Percentiles rank a stretch among this genome's conserved stretches.
phyloP scores from a whole-genome alignment of 2,329 filamentous ascomycete species.

The Fusarium kyushuense region DNA sequence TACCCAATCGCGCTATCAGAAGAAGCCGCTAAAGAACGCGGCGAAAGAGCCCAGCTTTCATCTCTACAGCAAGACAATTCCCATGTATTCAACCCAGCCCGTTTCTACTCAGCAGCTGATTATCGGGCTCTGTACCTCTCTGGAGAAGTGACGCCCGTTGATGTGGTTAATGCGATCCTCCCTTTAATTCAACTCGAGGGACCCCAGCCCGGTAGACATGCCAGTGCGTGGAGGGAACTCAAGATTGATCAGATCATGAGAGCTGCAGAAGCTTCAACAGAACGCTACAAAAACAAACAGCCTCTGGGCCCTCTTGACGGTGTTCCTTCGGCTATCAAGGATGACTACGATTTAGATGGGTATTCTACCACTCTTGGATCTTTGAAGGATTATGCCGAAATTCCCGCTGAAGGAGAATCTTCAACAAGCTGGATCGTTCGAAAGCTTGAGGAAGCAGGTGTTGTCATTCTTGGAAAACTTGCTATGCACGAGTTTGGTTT shows the following conservation, averaged over 20 bases:
- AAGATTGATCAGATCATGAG: conserved; percentile 56
- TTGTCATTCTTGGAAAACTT: conserved; percentile 76
- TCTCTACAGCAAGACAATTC: background rate
- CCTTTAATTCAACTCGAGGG: conserved; percentile 59
- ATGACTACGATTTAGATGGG: conserved; percentile 80
- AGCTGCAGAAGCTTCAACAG: conserved; percentile 59
- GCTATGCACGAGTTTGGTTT: conserved; percentile 83
- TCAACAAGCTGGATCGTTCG: conserved; percentile 76
- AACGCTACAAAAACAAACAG: conserved; percentile 64
- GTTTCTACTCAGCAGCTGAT: conserved; percentile 57
- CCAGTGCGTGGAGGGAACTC: conserved; percentile 59
- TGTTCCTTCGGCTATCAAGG: conserved; percentile 79
- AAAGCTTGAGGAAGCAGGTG: conserved; percentile 77
- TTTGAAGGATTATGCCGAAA: conserved; percentile 68
- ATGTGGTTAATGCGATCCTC: conserved; percentile 60
- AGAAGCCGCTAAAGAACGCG: conserved; percentile 53
- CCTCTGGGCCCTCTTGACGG: conserved; percentile 76
- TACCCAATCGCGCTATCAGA: conserved; percentile 58
- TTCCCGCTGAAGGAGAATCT: conserved; percentile 52
- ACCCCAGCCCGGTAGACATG: conserved; percentile 55
- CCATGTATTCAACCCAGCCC: conserved; percentile 54
- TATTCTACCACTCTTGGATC: conserved; percentile 76
- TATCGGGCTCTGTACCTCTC: conserved; percentile 60
- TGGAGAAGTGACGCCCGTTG: conserved; percentile 59
- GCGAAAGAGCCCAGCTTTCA: conserved; percentile 10